Conservation (phyloP, 768 basidiomycete species). For the Serpula lacrymans region DNA sequence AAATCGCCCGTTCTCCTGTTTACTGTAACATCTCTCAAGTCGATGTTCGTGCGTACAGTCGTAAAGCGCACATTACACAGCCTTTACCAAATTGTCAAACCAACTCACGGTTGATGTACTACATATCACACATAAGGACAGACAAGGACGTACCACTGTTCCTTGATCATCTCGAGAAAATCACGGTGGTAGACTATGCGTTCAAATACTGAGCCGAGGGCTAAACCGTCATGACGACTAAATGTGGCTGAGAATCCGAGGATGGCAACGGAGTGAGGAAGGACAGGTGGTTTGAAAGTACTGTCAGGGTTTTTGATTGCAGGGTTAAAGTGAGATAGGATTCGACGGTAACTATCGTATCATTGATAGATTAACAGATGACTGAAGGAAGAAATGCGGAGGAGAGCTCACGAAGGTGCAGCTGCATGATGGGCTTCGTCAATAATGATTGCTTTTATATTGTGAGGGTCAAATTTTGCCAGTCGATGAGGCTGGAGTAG, state of each 20-base stretch:
- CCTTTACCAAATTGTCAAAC: conserved; percentile 37
- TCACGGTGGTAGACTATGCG: conserved; percentile 90
- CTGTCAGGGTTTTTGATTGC: conserved; percentile 55
- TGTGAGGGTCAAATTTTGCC: conserved; percentile 68
- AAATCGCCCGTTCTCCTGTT: conserved; percentile 78
- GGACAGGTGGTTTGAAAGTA: conserved; percentile 31
- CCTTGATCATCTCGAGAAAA: conserved; percentile 89
- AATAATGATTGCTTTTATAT: conserved; percentile 73
- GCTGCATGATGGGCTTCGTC: conserved; percentile 97
- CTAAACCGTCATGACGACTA: conserved; percentile 85
- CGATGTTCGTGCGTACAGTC: conserved; percentile 68
- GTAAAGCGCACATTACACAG: conserved; percentile 86
- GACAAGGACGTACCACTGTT: conserved; percentile 63
- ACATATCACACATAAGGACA: not conserved
- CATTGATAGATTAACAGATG: not conserved
- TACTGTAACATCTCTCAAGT: conserved; percentile 64
- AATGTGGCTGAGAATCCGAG: conserved; percentile 97
- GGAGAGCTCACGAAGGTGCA: conserved; percentile 76
- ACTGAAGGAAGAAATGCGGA: not conserved
- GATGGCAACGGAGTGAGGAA: conserved; percentile 63
- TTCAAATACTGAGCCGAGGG: conserved; percentile 86
- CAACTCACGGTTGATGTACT: conserved; percentile 1
- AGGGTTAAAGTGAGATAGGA: conserved; percentile 80
- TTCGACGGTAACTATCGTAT: conserved; percentile 62
- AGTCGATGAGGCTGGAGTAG: conserved; percentile 61